Conservation (phyloP, 2,329 filamentous ascomycete genomes). For the Trichoderma koningii region DNA sequence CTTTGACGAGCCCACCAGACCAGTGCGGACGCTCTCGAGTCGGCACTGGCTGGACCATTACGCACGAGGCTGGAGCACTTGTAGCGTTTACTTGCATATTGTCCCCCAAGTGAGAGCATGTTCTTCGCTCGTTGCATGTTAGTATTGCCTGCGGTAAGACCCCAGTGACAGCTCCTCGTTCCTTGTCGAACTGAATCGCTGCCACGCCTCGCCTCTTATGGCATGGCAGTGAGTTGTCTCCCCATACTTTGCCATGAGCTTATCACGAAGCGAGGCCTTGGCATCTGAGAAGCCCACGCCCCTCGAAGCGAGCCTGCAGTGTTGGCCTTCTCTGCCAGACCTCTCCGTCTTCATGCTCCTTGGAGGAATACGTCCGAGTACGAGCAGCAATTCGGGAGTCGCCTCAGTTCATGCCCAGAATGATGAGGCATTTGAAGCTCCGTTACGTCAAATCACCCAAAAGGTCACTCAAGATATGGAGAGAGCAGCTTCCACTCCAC, state of each 20-base stretch:
- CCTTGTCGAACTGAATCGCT: conserved; percentile 25
- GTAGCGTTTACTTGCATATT: conserved; percentile 16
- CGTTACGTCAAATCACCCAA: not conserved
- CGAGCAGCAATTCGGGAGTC: not conserved
- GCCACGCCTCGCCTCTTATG: conserved; percentile 18
- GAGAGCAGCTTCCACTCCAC: not conserved
- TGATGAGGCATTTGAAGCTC: not conserved
- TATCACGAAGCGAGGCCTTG: conserved; percentile 24
- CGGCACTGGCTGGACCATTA: conserved; percentile 13
- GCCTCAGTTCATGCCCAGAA: not conserved
- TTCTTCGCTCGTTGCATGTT: not conserved
- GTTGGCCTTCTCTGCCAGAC: too few species aligned
- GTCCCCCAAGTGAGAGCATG: conserved; percentile 15
- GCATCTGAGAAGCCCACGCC: conserved; percentile 25
- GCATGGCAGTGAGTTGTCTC: not conserved
- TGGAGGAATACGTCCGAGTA: not conserved
- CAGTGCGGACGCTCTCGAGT: conserved; percentile 5
- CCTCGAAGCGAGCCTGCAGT: not conserved
- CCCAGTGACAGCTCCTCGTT: not conserved
- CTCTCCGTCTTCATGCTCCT: not conserved
- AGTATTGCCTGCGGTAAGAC: not conserved
- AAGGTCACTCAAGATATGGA: not conserved
- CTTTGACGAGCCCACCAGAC: not conserved
- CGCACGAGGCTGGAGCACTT: conserved; percentile 13
- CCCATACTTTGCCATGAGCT: conserved; percentile 26